Base-by-base conservation (phyloP, 768 basidiomycete species). In the Chalciporus piperatus region DNA sequence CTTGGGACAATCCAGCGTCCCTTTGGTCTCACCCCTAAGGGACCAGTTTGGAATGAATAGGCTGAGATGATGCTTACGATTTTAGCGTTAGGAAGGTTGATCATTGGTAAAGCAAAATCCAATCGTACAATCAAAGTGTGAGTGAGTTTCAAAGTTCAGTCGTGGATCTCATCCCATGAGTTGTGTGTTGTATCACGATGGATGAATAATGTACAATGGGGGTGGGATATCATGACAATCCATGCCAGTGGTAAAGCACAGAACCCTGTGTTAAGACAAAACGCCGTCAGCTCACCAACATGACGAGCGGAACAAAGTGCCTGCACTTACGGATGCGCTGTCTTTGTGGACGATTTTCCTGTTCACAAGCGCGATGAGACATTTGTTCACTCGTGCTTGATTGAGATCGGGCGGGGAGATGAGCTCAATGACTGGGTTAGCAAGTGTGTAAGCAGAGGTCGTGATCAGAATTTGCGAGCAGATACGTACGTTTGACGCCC, bases 321-420 rank as follows among this genome's bases (percentile, higher is more conserved):
- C 2, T 0, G 7, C 33, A 59, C 82, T 45, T 51, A 85, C 84
- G 2, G 83, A 79, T 44, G 72, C 73, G 44, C 76, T 89, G 39
- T 89, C 84, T 68, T 94, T 95, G 50, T 74, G 75, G 1, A 93
- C 89, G 17, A 90, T 78, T 64, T 95, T 96, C 44, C 90, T 79
- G 63, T 87, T 87, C 4, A 95, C 92, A 7, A 98, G 74, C 2
- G 92, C 91, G 47, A 98, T 92, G 33, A 98, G 76, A 59, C 92
- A 96, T 66, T 92, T 95, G 69, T 97, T 96, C 38, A 92, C 94
- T 39, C 89, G 79, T 8, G 92, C 88, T 72, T 96, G 93, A 47
- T 85, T 90, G 33, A 96, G 78, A 56, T 92, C 89, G 0, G 92
- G 90, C 2, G 84, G 84, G 38, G 76, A 77, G 59, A 94, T 79